These are phyloP conservation scores for Rachicladosporium sp. DNA, from an alignment of 2,329 filamentous ascomycete genomes.

Conservation along the genomic window DNA sequence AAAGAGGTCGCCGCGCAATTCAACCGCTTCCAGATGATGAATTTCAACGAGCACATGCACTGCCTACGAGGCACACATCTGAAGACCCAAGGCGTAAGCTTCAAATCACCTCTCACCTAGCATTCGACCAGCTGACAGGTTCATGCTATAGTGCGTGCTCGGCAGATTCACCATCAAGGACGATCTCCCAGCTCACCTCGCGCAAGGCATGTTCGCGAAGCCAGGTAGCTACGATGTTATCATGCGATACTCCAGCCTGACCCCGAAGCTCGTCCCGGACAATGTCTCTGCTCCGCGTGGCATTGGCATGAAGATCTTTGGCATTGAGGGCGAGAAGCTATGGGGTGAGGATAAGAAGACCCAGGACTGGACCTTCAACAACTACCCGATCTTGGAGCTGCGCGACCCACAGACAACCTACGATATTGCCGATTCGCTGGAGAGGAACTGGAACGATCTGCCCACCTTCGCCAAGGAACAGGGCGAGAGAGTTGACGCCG, in stretches of 20 bases:
- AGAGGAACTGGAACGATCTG: conserved; percentile 23
- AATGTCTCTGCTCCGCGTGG: conserved; percentile 25
- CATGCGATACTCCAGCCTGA: conserved; percentile 26
- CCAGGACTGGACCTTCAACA: conserved; percentile 24
- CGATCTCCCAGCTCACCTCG: conserved; percentile 23
- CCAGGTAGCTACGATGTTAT: conserved; percentile 24
- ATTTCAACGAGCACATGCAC: conserved; percentile 28
- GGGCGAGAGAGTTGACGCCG: conserved; percentile 17
- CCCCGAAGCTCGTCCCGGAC: conserved; percentile 25
- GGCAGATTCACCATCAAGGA: conserved; percentile 22
- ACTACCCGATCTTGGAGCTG: conserved; percentile 22
- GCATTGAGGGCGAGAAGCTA: conserved; percentile 24
- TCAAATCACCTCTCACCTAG: background rate
- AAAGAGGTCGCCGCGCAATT: conserved; percentile 26
- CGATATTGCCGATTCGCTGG: conserved; percentile 23
- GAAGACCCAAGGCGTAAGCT: conserved; percentile 22
- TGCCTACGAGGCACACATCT: conserved; percentile 27
- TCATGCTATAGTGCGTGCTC: conserved; percentile 15
- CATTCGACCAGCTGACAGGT: background rate
- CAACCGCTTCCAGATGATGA: conserved; percentile 29
- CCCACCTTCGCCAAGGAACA: conserved; percentile 21
- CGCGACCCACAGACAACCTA: conserved; percentile 20
- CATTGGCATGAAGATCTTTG: conserved; percentile 25
- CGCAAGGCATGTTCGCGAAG: conserved; percentile 26
- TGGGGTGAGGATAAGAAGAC: conserved; percentile 24